Conservation (phyloP, 345 rosid species). For the Brassica nigra region DNA sequence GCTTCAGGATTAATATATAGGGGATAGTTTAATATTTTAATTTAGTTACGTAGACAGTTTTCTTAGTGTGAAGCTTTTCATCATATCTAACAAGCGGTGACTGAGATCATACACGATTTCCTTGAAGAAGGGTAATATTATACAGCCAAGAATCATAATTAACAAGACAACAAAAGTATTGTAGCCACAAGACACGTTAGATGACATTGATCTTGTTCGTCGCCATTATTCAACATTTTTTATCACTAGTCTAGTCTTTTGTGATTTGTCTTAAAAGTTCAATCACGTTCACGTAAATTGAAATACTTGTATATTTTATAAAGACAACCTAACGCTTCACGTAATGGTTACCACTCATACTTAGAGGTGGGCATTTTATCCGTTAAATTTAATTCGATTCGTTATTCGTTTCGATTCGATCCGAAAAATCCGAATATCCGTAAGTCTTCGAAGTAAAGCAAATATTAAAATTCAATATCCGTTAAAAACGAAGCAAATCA, state of each 20-base stretch:
- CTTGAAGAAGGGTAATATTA: background rate
- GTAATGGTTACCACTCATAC: conserved; percentile 18
- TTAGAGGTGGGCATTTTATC: too few species aligned
- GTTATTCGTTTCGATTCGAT: too few species aligned
- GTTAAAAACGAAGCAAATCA: too few species aligned
- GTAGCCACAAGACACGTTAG: conserved; percentile 31
- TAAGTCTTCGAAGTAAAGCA: too few species aligned
- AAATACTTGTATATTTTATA: background rate
- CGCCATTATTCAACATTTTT: background rate
- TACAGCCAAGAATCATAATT: conserved; percentile 32
- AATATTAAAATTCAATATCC: too few species aligned
- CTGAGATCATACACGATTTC: background rate
- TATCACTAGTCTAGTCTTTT: background rate
- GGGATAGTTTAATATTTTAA: too few species aligned
- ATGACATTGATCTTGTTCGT: conserved; percentile 19
- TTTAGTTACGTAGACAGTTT: background rate
- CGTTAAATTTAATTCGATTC: too few species aligned
- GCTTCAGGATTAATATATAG: too few species aligned
- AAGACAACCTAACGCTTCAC: background rate
- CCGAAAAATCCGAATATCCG: too few species aligned
- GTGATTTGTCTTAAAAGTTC: background rate
- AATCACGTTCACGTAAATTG: conserved; percentile 5
- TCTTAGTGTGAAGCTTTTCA: background rate
- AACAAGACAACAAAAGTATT: conserved; percentile 31
- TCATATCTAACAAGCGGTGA: conserved; percentile 6